Conservation (phyloP, 2,329 filamentous ascomycete species). For the Microascus cirrosus region DNA sequence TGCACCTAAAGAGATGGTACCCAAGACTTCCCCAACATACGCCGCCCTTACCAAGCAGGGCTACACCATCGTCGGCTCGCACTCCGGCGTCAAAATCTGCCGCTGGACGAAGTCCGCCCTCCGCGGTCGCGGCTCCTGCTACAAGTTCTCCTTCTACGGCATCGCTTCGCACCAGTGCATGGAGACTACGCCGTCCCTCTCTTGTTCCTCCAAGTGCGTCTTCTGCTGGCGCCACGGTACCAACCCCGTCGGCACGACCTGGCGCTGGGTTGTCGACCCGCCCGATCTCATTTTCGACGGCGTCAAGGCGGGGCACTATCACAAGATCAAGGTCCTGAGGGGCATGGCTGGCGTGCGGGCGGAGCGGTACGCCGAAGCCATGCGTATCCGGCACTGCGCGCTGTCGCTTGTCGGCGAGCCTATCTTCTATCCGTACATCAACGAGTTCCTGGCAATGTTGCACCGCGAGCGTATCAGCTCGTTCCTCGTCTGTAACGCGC, state of each 20-base stretch:
- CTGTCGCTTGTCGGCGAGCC: conserved; percentile 88
- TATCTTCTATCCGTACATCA: conserved; percentile 98
- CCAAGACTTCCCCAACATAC: conserved; percentile 80
- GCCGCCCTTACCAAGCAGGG: conserved; percentile 88
- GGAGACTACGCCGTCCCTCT: conserved; percentile 92
- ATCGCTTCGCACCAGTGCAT: conserved; percentile 96
- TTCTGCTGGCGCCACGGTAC: conserved; percentile 99
- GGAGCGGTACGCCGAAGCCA: conserved; percentile 84
- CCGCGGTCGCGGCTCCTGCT: conserved; percentile 86
- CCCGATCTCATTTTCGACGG: conserved; percentile 83
- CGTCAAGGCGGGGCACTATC: conserved; percentile 85
- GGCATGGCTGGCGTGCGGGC: conserved; percentile 87
- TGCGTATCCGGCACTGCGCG: conserved; percentile 88
- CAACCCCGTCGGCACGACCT: conserved; percentile 91
- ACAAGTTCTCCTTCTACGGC: conserved; percentile 96
- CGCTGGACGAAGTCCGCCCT: conserved; percentile 97
- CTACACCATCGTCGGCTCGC: conserved; percentile 88
- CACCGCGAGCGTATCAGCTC: conserved; percentile 81
- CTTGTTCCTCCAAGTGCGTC: conserved; percentile 96
- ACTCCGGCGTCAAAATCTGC: conserved; percentile 95
- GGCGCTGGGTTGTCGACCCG: conserved; percentile 91
- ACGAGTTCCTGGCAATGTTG: conserved; percentile 75
- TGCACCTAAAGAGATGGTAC: conserved; percentile 82
- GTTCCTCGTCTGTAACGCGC: conserved; percentile 94
- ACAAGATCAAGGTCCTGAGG: conserved; percentile 95